Evolutionary conservation across 2,329 filamentous ascomycete species (phyloP).

Genomic region (Bipolaris cookei): DNA sequence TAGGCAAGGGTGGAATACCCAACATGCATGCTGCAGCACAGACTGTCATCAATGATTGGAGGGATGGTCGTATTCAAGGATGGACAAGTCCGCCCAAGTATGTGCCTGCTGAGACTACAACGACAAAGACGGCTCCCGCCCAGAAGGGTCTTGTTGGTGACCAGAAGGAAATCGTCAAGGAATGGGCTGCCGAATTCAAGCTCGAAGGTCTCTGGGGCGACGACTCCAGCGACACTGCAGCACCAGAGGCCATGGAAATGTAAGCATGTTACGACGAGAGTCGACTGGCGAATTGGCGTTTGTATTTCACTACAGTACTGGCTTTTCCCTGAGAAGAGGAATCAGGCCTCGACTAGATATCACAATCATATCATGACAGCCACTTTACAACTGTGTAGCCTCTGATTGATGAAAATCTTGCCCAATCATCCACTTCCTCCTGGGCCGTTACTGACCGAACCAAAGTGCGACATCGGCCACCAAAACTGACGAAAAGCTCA

Average conservation of each 20-base stretch:
- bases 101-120: constrained; percentile 57
- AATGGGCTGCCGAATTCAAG: constrained; percentile 95
- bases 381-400: neutral
- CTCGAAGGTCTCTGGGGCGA: constrained; percentile 91
- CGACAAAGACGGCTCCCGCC: constrained; percentile 48
- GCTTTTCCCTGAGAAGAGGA: constrained; percentile 10
- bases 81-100: constrained; percentile 81
- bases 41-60: constrained; percentile 94
- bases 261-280: constrained; percentile 17
- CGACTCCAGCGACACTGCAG: constrained; percentile 50
- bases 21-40: constrained; percentile 88
- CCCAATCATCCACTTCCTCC: constrained; percentile 5
- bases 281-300: constrained; percentile 20
- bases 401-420: constrained; percentile 12
- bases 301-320: neutral
- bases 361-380: constrained; percentile 3
- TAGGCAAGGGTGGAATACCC: constrained; percentile 88
- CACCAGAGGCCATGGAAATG: constrained; percentile 47
- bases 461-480: constrained; percentile 31
- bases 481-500: constrained; percentile 7
- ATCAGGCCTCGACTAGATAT: constrained; percentile 16
- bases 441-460: constrained; percentile 30
- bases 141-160: constrained; percentile 59
- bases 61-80: constrained; percentile 91
- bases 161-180: constrained; percentile 82